phyloP scores from a whole-genome alignment of 805 yeast genomes.

The Saturnispora sanitii region DNA sequence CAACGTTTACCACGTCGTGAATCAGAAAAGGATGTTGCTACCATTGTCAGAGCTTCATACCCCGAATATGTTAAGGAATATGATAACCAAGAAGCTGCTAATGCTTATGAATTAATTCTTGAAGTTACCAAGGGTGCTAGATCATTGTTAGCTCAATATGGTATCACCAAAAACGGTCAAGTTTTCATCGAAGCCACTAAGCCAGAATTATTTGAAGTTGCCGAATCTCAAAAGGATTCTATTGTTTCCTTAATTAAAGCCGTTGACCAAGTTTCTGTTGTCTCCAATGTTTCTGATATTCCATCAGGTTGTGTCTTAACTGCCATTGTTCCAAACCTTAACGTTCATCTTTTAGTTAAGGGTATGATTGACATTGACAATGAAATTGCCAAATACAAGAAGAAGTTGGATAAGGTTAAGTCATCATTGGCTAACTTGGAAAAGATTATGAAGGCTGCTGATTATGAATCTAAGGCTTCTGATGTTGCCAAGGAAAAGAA shows the following conservation, averaged over 20 bases:
- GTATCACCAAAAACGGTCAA: conserved; percentile 79
- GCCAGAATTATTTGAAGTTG: conserved; percentile 39
- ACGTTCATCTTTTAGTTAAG: conserved; percentile 84
- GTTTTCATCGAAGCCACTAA: conserved; percentile 68
- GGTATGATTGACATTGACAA: conserved; percentile 91
- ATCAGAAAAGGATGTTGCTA: conserved; percentile 45
- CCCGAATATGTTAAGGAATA: conserved; percentile 58
- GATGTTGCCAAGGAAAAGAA: conserved; percentile 74
- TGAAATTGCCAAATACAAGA: conserved; percentile 74
- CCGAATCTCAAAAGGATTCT: conserved; percentile 67
- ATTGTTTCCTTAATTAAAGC: conserved; percentile 89
- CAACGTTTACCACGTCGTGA: conserved; percentile 90
- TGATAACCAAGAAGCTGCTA: conserved; percentile 53
- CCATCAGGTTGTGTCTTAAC: conserved; percentile 89
- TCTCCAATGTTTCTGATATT: conserved; percentile 41
- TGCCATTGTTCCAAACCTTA: conserved; percentile 69
- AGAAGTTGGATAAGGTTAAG: conserved; percentile 60
- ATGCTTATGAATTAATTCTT: conserved; percentile 75
- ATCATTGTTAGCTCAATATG: conserved; percentile 84
- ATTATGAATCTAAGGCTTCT: conserved; percentile 80
- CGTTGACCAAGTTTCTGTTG: conserved; percentile 64
- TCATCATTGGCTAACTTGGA: conserved; percentile 53
- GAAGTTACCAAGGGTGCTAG: conserved; percentile 86
- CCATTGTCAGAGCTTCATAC: conserved; percentile 73
- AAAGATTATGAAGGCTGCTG: conserved; percentile 60